Evolutionary conservation across 768 basidiomycete genomes (phyloP).

Genomic region (Leccinum incarnatum): DNA sequence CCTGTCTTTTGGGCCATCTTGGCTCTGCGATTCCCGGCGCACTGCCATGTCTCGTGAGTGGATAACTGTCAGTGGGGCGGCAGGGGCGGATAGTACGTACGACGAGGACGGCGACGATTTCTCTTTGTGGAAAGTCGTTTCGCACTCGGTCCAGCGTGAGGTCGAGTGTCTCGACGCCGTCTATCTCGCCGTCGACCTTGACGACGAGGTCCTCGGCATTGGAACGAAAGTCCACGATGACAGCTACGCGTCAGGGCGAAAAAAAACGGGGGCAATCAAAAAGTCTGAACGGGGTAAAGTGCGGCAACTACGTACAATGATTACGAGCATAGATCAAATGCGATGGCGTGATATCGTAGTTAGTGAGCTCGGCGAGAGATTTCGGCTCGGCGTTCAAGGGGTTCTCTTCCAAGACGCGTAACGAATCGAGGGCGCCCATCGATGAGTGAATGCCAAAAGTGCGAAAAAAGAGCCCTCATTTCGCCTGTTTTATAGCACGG

Average conservation of each 20-base stretch:
- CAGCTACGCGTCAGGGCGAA: constrained; percentile 17
- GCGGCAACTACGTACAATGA: constrained; percentile 51
- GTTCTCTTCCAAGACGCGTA: constrained; percentile 27
- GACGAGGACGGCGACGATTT: constrained; percentile 55
- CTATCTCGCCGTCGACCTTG: constrained; percentile 27
- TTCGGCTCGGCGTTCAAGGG: constrained; percentile 74
- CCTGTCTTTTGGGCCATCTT: constrained; percentile 60
- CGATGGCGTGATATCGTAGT: constrained; percentile 51
- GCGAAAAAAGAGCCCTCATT: not conserved
- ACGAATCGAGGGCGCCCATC: constrained; percentile 22
- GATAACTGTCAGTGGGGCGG: not conserved
- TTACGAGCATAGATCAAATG: constrained; percentile 70
- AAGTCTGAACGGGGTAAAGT: not conserved
- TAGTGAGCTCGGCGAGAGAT: constrained; percentile 51
- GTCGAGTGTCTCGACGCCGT: constrained; percentile 9
- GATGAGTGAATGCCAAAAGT: not conserved
- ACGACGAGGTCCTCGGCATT: constrained; percentile 23
- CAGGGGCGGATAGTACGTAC: constrained; percentile 29
- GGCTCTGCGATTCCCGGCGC: constrained; percentile 64
- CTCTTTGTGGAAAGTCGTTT: constrained; percentile 15
- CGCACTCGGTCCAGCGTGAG: constrained; percentile 22
- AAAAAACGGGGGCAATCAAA: constrained; percentile 1
- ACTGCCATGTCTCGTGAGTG: constrained; percentile 31
- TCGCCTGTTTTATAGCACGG: not conserved
- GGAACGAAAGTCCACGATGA: constrained; percentile 23